phyloP scores from a whole-genome alignment of 73 alveolate species.

The Paraurostyla sp. region DNA sequence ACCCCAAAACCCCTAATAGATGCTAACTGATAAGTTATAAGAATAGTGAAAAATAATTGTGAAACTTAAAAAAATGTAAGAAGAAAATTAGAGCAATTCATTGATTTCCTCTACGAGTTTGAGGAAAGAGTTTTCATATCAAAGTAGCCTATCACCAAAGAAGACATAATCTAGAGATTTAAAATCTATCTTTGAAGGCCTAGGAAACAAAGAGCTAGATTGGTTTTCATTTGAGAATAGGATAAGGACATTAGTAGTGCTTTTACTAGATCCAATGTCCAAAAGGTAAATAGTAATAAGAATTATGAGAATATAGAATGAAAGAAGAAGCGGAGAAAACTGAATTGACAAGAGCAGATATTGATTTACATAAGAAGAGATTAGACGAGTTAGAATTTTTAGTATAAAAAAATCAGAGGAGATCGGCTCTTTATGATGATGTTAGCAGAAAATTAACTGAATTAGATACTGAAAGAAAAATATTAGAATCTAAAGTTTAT shows the following conservation, averaged over 20 bases:
- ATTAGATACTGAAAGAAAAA: constrained; percentile 12
- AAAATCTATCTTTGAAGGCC: constrained; percentile 32
- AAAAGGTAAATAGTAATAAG: constrained; percentile 3
- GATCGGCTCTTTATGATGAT: constrained; percentile 13
- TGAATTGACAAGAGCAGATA: neutral
- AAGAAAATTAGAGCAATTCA: no score
- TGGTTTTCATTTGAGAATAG: constrained; percentile 59
- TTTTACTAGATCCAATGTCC: constrained; percentile 15
- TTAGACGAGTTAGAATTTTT: constrained; percentile 32
- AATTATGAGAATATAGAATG: neutral
- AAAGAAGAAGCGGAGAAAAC: neutral
- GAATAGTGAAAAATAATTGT: no score
- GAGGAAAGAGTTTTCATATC: no score
- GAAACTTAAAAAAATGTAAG: no score
- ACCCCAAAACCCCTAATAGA: no score
- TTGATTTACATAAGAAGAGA: constrained; percentile 8
- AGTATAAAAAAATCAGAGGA: neutral
- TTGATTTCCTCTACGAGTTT: no score
- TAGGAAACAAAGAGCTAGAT: constrained; percentile 40
- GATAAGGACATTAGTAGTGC: constrained; percentile 36
- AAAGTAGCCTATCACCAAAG: no score
- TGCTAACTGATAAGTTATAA: no score
- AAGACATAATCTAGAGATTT: constrained; percentile 15
- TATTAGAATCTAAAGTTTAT: constrained; percentile 34
- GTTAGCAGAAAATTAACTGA: neutral